Evolutionary conservation across 225 moss, liverwort and hornwort species (phyloP), one percentile per base, ranked within the genome.

Genomic region (Rhytidiadelphus loreus): DNA sequence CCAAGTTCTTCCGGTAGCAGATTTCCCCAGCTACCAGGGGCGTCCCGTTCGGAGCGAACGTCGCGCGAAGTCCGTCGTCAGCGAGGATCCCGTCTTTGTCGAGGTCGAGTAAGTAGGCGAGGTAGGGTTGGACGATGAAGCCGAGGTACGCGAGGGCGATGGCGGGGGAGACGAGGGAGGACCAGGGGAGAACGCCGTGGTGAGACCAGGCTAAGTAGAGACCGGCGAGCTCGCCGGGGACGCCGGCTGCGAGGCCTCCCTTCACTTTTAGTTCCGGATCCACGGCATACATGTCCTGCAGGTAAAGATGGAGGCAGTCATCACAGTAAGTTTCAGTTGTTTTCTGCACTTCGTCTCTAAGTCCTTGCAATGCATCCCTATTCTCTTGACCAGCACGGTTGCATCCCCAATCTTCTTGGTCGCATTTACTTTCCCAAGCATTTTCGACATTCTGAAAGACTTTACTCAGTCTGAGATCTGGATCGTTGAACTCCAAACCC

Each of bases 181-280:
- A 35, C 97, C 98, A 98, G 18, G 95, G 90, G 22, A 96, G 89
- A 21, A 69, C 88, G 29, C 98, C 98, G 29, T 96, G 93, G 16
- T 89, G 93, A 28, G 91, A 90, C 95, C 97, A 97, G 12, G 79
- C 95, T 60, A 91, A 83, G 76, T 98, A 90, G 3, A 98, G 92
- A 15, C 96, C 98, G 7, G 95, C 96, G 58, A 98, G 59, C 89
- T 98, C 93, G 28, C 98, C 97, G 1, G 98, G 98, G 32, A 98
- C 93, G 11, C 90, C 98, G 5, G 83, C 90, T 25, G 97, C 72
- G 56, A 98, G 85, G 37, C 92, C 97, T 9, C 98, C 98, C 17
- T 85, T 74, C 7, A 46, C 20, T 68, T 96, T 96, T 8, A 62
- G 85, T 13, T 18, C 7, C 10, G 91, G 89, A 60, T 98, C 75